A percentile compares a stretch with the other conserved stretches of the same genome.
Conservation (phyloP, 352 stramenopile genomes). For the Pythium oligandrum region DNA sequence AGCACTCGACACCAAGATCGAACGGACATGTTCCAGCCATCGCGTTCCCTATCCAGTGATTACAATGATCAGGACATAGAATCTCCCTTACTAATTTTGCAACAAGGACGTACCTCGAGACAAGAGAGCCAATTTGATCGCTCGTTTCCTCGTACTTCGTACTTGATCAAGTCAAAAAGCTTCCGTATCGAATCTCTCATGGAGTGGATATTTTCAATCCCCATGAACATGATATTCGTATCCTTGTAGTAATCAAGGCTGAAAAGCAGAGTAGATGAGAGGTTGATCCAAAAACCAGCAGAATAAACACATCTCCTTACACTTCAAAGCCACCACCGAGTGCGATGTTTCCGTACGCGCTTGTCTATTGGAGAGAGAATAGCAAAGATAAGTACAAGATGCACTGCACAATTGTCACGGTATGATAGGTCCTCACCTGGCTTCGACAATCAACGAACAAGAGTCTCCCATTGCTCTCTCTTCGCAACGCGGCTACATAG, state of each 20-base stretch:
- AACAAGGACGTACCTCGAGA: slow-evolving; percentile 44
- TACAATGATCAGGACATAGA: slow-evolving; percentile 1
- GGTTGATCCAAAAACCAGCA: slow-evolving; percentile 6
- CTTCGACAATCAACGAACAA: slow-evolving; percentile 81
- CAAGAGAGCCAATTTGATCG: slow-evolving; percentile 75
- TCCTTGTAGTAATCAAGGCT: slow-evolving; percentile 81
- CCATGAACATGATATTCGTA: slow-evolving; percentile 77
- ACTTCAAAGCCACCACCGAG: slow-evolving; percentile 83
- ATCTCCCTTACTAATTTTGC: background rate
- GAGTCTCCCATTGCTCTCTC: slow-evolving; percentile 54
- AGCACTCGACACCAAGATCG: slow-evolving; percentile 86
- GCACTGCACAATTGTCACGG: background rate
- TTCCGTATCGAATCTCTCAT: slow-evolving; percentile 85
- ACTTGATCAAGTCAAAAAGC: slow-evolving; percentile 81
- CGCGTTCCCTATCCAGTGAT: slow-evolving; percentile 43
- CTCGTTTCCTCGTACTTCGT: slow-evolving; percentile 76
- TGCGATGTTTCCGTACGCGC: slow-evolving; percentile 78
- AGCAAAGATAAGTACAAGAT: background rate
- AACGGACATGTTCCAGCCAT: slow-evolving; percentile 81
- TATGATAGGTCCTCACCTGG: slow-evolving; percentile 27
- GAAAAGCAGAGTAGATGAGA: slow-evolving; percentile 20
- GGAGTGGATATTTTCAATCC: slow-evolving; percentile 92
- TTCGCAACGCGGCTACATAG: slow-evolving; percentile 50
- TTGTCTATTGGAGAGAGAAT: slow-evolving; percentile 36
- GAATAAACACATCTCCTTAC: slow-evolving; percentile 29